Base-by-base conservation (phyloP, 1,284 basidiomycete species). In the Kalmanozyma brasiliensis region DNA sequence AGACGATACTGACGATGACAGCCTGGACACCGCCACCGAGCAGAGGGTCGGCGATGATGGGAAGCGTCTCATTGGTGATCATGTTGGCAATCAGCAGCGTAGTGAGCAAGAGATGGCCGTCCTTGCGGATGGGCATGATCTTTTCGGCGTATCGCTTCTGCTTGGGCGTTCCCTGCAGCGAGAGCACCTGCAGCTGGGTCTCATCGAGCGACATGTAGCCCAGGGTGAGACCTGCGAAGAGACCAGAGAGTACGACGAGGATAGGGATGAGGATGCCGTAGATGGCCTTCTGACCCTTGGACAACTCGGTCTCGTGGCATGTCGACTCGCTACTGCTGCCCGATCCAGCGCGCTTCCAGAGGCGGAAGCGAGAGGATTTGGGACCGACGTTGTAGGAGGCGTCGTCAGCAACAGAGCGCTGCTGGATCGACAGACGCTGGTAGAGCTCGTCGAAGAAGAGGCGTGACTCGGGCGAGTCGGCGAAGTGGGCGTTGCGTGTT, bases 151-250 rank as follows among this genome's bases (percentile, higher is more conserved):
- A 91, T 60, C 84, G 84, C 76, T 90, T 88, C 82, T 95, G 92
- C 73, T 88, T 85, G 86, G 89, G 86, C 17, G 90, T 91, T 20
- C 93, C 93, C 57, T 90, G 91, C 53, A 92, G 88, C 65, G 89
- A 88, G 11, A 95, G 85, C 2, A 95, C 93, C 77, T 91, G 89
- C 34, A 95, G 86, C 85, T 94, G 92, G 19, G 93, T 95, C 83
- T 91, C 91, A 83, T 94, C 93, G 75, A 95, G 86, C 75, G 90
- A 92, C 91, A 95, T 94, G 83, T 94, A 94, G 10, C 93, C 93
- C 47, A 91, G 84, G 60, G 91, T 92, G 70, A 92, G 84, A 81
- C 88, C 89, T 75, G 89, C 89, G 85, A 90, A 88, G 8, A 87
- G 77, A 56, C 87, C 87, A 13, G 85, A 86, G 35, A 87, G 73